Conservation (phyloP, 2,329 filamentous ascomycete genomes). For the Phoma sp. region DNA sequence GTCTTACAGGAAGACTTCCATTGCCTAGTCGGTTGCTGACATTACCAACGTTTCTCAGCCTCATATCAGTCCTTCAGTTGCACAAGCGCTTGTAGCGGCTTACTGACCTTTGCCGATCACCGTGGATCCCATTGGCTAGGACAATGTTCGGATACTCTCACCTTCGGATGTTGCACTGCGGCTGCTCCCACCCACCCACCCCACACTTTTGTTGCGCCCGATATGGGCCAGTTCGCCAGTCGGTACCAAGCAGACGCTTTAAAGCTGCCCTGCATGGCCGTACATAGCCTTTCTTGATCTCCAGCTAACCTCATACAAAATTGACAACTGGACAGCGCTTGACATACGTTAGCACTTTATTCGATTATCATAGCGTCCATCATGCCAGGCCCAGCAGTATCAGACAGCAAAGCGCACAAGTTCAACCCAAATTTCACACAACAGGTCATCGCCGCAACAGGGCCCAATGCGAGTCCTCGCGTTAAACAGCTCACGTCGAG, state of each 20-base stretch:
- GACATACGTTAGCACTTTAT: neutral
- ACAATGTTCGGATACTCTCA: neutral
- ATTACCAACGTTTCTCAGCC: neutral
- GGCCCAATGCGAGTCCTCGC: constrained; percentile 70
- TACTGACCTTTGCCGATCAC: constrained; percentile 6
- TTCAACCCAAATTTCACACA: constrained; percentile 81
- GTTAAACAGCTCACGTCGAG: constrained; percentile 68
- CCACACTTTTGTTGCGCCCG: neutral
- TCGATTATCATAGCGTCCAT: neutral
- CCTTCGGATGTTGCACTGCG: constrained; percentile 4
- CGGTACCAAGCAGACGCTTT: constrained; percentile 9
- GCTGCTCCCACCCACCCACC: constrained; percentile 2
- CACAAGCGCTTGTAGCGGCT: neutral
- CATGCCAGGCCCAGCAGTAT: constrained; percentile 11
- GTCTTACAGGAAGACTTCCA: no score
- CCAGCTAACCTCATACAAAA: neutral
- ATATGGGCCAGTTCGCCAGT: constrained; percentile 2
- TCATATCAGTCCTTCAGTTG: neutral
- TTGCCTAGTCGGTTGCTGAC: neutral
- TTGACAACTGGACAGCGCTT: constrained; percentile 6
- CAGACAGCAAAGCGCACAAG: constrained; percentile 35
- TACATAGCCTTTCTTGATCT: constrained; percentile 1
- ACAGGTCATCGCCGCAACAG: constrained; percentile 75
- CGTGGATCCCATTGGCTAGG: neutral
- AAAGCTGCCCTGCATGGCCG: constrained; percentile 17